A percentile compares a stretch with the other conserved stretches of the same genome.
phyloP scores from a whole-genome alignment of 176 grass and related monocot genomes.

The Rhynchospora pubera region DNA sequence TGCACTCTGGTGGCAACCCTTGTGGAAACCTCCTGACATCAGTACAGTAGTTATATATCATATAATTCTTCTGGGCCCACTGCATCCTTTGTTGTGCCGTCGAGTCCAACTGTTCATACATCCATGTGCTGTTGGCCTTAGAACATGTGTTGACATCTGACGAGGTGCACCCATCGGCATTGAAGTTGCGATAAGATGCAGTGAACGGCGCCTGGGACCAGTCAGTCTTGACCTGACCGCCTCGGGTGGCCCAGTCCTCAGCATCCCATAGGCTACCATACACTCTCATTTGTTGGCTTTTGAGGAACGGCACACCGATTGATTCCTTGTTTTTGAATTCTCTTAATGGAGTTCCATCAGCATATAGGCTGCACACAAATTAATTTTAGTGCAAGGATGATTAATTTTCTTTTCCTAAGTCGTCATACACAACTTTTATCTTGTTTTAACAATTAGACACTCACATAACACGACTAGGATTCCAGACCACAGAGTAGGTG shows the following conservation, averaged over 20 bases:
- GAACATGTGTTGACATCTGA: slow-evolving; percentile 27
- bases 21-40: slow-evolving; percentile 52
- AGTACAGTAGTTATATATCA: slow-evolving; percentile 87
- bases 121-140: slow-evolving; percentile 27
- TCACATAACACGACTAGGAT: slow-evolving; percentile 49
- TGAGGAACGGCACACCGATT: slow-evolving; percentile 38
- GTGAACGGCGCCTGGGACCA: slow-evolving; percentile 70
- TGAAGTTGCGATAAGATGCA: slow-evolving; percentile 26
- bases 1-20: slow-evolving; percentile 62
- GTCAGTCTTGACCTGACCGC: slow-evolving; percentile 61
- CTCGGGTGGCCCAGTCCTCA: slow-evolving; percentile 79
- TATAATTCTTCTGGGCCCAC: slow-evolving; percentile 41
- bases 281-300: slow-evolving; percentile 46
- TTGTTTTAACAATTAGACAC: neutral
- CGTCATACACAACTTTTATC: neutral
- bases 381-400: neutral
- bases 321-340: slow-evolving; percentile 44
- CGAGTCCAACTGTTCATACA: slow-evolving; percentile 53
- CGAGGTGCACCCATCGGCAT: slow-evolving; percentile 30
- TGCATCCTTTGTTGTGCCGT: slow-evolving; percentile 17
- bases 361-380: slow-evolving; percentile 38
- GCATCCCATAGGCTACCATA: slow-evolving; percentile 68
- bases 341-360: slow-evolving; percentile 62
- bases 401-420: neutral
- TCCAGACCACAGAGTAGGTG: slow-evolving; percentile 74